Evolutionary conservation across 2,329 filamentous ascomycete genomes (phyloP), one percentile per base, ranked within the genome.

Genomic region (Chaetomium sp.): DNA sequence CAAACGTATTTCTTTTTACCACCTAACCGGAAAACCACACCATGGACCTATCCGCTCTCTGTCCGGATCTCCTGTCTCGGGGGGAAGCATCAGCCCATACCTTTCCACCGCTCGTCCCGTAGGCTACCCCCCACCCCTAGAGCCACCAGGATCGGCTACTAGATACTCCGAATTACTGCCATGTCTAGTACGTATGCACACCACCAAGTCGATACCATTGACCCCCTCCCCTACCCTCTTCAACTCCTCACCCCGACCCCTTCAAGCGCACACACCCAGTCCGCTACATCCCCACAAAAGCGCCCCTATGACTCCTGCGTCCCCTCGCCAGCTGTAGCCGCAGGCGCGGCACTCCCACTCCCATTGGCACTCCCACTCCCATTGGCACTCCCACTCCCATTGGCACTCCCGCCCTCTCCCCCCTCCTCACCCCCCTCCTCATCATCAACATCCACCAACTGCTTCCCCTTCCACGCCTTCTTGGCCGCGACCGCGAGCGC

Each of bases 401-500:
- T 42, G 13, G 12, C 55, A 12, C 31, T 38, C 21, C 45, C 31
- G n/a, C 35, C 12, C 5, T 19, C 49, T n/a, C 13, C 45, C 2
- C 56, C 54, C 33, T 29, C 57, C 0, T 60, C 62, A 25, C 66
- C 66, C n/a, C 67, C 69, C 1, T 67, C 68, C n/a, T 71, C 72
- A 10, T 70, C 73, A 60, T 78, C 77, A 12, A 77, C 74, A 67
- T 79, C 77, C 56, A 80, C 75, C 23, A 79, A 72, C 65, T 72
- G 73, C 67, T 77, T 80, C 21, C 71, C 74, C 61, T 77, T 74
- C 72, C 74, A 81, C 13, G 80, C 80, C 78, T 83, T 85, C 78
- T 84, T 85, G 13, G 85, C 85, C 60, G 83, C 78, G 75, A 81
- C 83, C 67, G 78, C 69, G 62, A 87, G 71, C 29, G 74, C 72